Percentiles rank a stretch among this genome's conserved stretches.
Evolutionary conservation across 768 basidiomycete species (phyloP).

Genomic region (Boletus reticuloceps): DNA sequence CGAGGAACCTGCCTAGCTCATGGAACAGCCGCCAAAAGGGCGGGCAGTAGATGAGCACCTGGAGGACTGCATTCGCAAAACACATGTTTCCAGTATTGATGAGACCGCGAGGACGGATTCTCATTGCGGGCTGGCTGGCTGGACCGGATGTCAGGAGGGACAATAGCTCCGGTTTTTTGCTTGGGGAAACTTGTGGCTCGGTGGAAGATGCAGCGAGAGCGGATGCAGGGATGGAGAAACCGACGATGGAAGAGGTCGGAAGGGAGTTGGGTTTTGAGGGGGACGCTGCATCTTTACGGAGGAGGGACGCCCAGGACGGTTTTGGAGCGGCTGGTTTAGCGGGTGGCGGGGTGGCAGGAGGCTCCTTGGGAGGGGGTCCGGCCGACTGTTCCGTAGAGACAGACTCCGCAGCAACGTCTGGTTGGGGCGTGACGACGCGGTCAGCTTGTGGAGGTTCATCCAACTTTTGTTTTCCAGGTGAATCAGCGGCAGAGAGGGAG

Average conservation of each 20-base stretch:
- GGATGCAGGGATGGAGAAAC: constrained; percentile 67
- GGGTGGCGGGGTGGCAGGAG: constrained; percentile 14
- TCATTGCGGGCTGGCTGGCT: constrained; percentile 18
- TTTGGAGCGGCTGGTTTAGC: constrained; percentile 45
- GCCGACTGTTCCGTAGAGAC: background rate
- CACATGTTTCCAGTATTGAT: constrained; percentile 97
- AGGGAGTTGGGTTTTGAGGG: constrained; percentile 47
- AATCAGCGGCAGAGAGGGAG: constrained; percentile 48
- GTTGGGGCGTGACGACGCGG: constrained; percentile 8
- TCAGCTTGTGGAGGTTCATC: constrained; percentile 14
- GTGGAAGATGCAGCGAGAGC: constrained; percentile 21
- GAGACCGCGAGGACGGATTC: constrained; percentile 72
- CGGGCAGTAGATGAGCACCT: constrained; percentile 85
- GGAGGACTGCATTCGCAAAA: constrained; percentile 93
- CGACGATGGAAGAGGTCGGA: constrained; percentile 69
- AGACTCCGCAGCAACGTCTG: constrained; percentile 3
- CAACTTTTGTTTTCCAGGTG: constrained; percentile 12
- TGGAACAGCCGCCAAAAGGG: constrained; percentile 80
- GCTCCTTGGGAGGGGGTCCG: background rate
- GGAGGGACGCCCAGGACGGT: constrained; percentile 69
- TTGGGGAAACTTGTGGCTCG: constrained; percentile 29
- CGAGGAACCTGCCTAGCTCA: constrained; percentile 60
- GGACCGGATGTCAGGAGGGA: constrained; percentile 49
- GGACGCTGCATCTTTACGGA: constrained; percentile 45
- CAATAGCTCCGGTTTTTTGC: constrained; percentile 50